Conservation (phyloP, 768 basidiomycete species). For the Kwoniella pini region DNA sequence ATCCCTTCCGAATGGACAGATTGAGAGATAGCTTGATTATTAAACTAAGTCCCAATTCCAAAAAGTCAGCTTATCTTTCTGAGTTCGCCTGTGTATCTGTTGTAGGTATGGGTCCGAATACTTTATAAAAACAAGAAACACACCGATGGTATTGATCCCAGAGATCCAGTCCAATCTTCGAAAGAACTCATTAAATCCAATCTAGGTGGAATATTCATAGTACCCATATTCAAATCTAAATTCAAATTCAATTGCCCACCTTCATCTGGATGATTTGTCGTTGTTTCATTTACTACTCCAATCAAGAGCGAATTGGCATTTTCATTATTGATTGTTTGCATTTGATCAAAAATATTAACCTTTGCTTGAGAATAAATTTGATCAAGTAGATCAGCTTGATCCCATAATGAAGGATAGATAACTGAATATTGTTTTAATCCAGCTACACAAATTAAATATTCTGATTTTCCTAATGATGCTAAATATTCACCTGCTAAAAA, state of each 20-base stretch:
- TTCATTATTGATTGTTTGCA: too few species aligned
- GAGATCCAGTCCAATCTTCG: slow-evolving; percentile 1
- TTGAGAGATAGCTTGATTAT: too few species aligned
- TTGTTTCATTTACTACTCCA: too few species aligned
- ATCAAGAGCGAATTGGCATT: too few species aligned
- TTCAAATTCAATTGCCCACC: too few species aligned
- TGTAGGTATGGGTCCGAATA: too few species aligned
- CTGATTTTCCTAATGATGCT: slow-evolving; percentile 76
- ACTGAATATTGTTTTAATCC: slow-evolving; percentile 81
- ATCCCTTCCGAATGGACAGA: too few species aligned
- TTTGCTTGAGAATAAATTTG: slow-evolving; percentile 7
- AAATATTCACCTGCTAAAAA: slow-evolving; percentile 80
- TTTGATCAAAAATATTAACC: not conserved
- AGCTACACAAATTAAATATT: slow-evolving; percentile 77
- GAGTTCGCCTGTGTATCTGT: too few species aligned
- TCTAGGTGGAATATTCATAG: not conserved
- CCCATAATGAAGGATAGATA: slow-evolving; percentile 70
- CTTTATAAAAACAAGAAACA: not conserved
- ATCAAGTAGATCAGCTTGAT: slow-evolving; percentile 69
- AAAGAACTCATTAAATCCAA: slow-evolving; percentile 9
- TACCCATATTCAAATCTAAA: too few species aligned
- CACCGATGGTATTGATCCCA: not conserved
- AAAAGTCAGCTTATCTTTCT: too few species aligned
- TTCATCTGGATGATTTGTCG: too few species aligned
- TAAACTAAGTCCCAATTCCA: too few species aligned